These are phyloP conservation scores for Aspergillus costaricaensis DNA, from an alignment of 2,329 filamentous ascomycete genomes.

Conservation along the genomic window DNA sequence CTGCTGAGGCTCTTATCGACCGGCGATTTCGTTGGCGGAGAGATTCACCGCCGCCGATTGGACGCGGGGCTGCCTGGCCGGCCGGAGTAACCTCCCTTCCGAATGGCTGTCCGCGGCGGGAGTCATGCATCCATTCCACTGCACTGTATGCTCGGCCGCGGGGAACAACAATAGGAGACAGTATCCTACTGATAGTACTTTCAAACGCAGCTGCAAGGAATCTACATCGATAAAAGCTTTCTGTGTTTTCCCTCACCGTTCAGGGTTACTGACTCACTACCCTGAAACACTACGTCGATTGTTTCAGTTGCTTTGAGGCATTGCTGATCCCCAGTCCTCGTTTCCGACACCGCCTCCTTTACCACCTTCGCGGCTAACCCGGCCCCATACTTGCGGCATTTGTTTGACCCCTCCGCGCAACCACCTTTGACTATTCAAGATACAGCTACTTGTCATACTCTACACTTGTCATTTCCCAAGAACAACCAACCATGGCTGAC, in stretches of 20 bases:
- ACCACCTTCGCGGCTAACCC: not conserved
- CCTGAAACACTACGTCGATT: not conserved
- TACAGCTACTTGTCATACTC: not conserved
- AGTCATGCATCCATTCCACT: conserved; percentile 3
- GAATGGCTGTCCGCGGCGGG: conserved; percentile 24
- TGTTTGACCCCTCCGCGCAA: not conserved
- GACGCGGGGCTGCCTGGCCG: conserved; percentile 19
- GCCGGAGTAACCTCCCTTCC: conserved; percentile 25
- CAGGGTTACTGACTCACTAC: not conserved
- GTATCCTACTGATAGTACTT: not conserved
- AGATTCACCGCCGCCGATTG: conserved; percentile 21
- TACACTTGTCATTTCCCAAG: not conserved
- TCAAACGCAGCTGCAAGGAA: not conserved
- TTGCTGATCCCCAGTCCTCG: not conserved
- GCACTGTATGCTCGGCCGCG: conserved; percentile 9
- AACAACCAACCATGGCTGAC: conserved; percentile 41
- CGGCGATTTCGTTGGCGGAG: conserved; percentile 17
- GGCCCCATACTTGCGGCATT: conserved; percentile 5
- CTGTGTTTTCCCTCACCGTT: not conserved
- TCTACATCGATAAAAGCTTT: not conserved
- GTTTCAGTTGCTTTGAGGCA: not conserved
- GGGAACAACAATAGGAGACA: conserved; percentile 11
- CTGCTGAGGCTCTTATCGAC: conserved; percentile 20
- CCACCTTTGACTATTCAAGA: not conserved
- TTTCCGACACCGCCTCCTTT: conserved; percentile 28